Base-by-base conservation (phyloP, 202 grass and related monocot genomes). In the Carex sylvatica region DNA sequence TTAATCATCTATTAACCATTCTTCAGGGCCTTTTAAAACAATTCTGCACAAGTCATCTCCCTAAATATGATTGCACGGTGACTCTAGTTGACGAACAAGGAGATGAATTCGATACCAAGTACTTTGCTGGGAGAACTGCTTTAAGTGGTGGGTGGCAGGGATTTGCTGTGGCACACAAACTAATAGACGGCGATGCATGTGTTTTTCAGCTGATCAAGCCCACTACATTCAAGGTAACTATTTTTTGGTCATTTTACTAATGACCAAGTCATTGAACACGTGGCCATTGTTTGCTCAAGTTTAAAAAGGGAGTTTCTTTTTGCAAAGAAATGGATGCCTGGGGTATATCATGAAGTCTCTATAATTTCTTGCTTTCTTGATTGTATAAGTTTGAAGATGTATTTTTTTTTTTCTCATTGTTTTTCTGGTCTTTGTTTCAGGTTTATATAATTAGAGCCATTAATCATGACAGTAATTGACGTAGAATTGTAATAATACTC, bases 141-240 rank as follows among this genome's bases (percentile, higher is more conserved):
- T 58, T 95, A 51, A 92, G 93, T 65, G 90, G 93, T 63, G 90
- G 93, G n/a, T 95, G 90, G 93, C 88, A 83, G 67, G 93, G 88
- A 67, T 95, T 95, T 84, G 88, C 93, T 49, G 66, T 95, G 78
- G 52, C 73, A 79, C 93, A 95, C 87, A 89, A 86, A 54, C 62
- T 95, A 38, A 84, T 70, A 40, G 90, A 92, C 82, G 93, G 93
- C 42, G 88, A 95, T 79, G 75, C 90, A 18, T 74, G 83, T 51
- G 90, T 95, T 63, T 95, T 95, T 73, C 84, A 95, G 6, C 77
- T 95, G 79, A 90, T 95, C 66, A 91, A 95, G 58, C 79, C 93
- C 63, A 89, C 90, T 4, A 84, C 84, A 24, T 88, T 95, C 55
- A 95, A 92, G 88, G 88, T 92, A 81, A 82, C 13, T 56, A 62